A percentile compares a stretch with the other conserved stretches of the same genome.
Evolutionary conservation across 2,329 filamentous ascomycete genomes (phyloP).

Genomic region (Sporothrix euskadiensis): DNA sequence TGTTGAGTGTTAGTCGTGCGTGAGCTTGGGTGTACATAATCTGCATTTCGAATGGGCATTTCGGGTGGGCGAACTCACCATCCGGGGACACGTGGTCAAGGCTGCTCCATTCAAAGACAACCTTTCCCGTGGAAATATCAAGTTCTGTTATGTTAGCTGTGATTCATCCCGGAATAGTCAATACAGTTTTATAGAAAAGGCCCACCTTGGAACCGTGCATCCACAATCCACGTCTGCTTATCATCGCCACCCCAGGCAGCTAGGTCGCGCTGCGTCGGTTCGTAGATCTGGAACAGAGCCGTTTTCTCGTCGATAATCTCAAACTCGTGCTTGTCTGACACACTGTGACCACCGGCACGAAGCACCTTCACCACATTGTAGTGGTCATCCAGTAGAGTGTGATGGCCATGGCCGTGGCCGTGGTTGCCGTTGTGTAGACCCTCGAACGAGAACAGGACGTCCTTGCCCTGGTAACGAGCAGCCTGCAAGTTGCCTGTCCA

Average conservation of each 20-base stretch:
- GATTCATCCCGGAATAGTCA: too few relatives aligned
- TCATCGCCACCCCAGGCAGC: slow-evolving; percentile 47
- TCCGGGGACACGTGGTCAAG: slow-evolving; percentile 57
- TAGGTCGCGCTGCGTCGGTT: slow-evolving; percentile 51
- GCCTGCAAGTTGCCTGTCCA: slow-evolving; percentile 58
- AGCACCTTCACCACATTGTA: slow-evolving; percentile 58
- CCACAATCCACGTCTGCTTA: slow-evolving; percentile 58
- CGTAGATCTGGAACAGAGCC: slow-evolving; percentile 55
- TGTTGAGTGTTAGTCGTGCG: background rate
- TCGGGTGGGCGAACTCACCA: slow-evolving; percentile 39
- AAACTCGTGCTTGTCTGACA: slow-evolving; percentile 59
- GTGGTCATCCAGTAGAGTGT: slow-evolving; percentile 53
- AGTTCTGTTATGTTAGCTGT: slow-evolving; percentile 38
- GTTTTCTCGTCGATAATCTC: slow-evolving; percentile 54
- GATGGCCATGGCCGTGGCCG: slow-evolving; percentile 57
- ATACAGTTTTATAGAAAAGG: slow-evolving; percentile 24
- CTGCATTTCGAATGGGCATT: too few relatives aligned
- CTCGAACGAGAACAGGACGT: slow-evolving; percentile 56
- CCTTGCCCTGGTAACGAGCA: slow-evolving; percentile 51
- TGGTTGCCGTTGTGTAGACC: slow-evolving; percentile 54
- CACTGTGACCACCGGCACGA: slow-evolving; percentile 51
- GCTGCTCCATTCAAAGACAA: slow-evolving; percentile 61
- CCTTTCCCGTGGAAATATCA: slow-evolving; percentile 54
- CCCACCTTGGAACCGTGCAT: slow-evolving; percentile 55
- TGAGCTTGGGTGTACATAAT: too few relatives aligned